Evolutionary conservation across 768 basidiomycete genomes (phyloP), one percentile per base, ranked within the genome.

Genomic region (Trametes gibbosa): DNA sequence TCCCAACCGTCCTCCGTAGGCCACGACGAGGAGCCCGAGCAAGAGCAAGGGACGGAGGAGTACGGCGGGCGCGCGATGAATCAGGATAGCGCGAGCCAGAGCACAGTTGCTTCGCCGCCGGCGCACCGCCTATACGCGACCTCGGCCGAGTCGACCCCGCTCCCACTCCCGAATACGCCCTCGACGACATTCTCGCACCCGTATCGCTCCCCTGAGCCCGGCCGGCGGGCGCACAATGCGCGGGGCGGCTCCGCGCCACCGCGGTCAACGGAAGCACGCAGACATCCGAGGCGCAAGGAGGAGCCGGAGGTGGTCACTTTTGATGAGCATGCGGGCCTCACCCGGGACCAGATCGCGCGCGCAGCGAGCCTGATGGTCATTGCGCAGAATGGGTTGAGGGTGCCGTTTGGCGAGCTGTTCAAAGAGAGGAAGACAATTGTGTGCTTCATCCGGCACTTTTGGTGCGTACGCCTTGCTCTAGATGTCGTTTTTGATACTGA

Each of bases 371-470:
- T 89, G 29, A 75, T 80, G 19, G 82, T 96, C 57, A 77, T 89
- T 42, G 81, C 84, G 40, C 84, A 88, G 60, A 82, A 82, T 14
- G 93, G 92, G 3, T 65, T 83, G 9, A 78, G 82, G 9, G 76
- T 89, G 53, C 76, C 73, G 35, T 93, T 95, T 61, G 87, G 89
- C 0, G 81, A 85, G 23, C 71, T 96, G 40, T 86, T 87, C 66
- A 77, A 67, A 46, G 69, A 76, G 12, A 75, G 77, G 61, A 81
- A 76, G 69, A 88, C 87, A 0, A 80, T 94, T 62, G 84, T 93
- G 52, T 73, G 94, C 41, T 96, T 96, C 75, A 87, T 97, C 62
- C 79, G 94, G 42, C 90, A 93, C 72, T 94, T 94, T 73, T 90
- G 86, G 89, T 82, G 50, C 58, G 70, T 63, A 23, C 10, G 43